Evolutionary conservation across 176 grass and related monocot genomes (phyloP).

Genomic region (Raddia distichophylla): DNA sequence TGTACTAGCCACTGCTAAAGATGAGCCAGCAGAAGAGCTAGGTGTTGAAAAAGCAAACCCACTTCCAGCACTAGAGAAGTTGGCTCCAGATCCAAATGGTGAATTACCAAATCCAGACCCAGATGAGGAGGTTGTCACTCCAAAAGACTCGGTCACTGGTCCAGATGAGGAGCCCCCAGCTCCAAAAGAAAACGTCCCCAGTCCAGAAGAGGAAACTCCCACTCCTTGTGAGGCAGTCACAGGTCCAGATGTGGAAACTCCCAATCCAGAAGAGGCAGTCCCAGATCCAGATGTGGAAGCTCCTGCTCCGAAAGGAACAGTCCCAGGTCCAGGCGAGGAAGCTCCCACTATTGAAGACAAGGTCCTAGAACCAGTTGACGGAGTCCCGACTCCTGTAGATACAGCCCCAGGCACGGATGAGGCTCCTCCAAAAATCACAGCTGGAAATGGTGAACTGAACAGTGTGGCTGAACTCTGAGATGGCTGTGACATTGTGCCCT

Average conservation of each 20-base stretch:
- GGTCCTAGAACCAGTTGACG: slow-evolving; percentile 28
- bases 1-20: slow-evolving; percentile 28
- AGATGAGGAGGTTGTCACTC: slow-evolving; percentile 40
- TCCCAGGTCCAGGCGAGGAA: slow-evolving; percentile 34
- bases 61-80: slow-evolving; percentile 38
- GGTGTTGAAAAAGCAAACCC: slow-evolving; percentile 55
- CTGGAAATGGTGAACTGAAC: slow-evolving; percentile 39
- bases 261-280: slow-evolving; percentile 28
- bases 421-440: slow-evolving; percentile 18
- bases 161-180: slow-evolving; percentile 35
- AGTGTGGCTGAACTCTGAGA: slow-evolving; percentile 44
- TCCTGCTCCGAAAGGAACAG: slow-evolving; percentile 25
- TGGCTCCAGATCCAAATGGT: slow-evolving; percentile 52
- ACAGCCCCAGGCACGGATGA: slow-evolving; percentile 27
- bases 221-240: slow-evolving; percentile 25
- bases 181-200: slow-evolving; percentile 34
- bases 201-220: slow-evolving; percentile 33
- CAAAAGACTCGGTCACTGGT: slow-evolving; percentile 42
- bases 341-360: slow-evolving; percentile 25
- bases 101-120: slow-evolving; percentile 46
- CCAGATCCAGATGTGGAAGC: slow-evolving; percentile 39
- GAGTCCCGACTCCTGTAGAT: slow-evolving; percentile 36
- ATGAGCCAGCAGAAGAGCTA: slow-evolving; percentile 44
- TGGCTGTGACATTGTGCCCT: slow-evolving; percentile 29
- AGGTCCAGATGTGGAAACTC: slow-evolving; percentile 43